phyloP scores from a whole-genome alignment of 2,329 filamentous ascomycete species.

The Fusarium sp. region DNA sequence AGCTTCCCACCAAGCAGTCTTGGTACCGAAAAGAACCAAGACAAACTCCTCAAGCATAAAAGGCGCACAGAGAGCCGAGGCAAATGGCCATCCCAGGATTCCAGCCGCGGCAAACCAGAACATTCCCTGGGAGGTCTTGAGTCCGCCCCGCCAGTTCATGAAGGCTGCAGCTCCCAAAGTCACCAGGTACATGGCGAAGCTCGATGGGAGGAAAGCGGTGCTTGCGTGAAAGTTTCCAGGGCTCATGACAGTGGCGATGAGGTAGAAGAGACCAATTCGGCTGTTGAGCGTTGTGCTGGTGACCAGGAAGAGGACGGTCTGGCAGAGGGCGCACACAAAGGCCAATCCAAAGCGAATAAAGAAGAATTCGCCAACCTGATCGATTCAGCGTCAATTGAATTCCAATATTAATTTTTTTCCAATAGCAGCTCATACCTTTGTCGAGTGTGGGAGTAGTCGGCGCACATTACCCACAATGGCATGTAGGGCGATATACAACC shows the following conservation, averaged over 20 bases:
- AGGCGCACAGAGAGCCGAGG: conserved; percentile 82
- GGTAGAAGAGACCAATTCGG: conserved; percentile 85
- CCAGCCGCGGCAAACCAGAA: conserved; percentile 91
- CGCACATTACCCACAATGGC: conserved; percentile 76
- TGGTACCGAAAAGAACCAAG: conserved; percentile 64
- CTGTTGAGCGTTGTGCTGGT: conserved; percentile 83
- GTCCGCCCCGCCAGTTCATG: conserved; percentile 86
- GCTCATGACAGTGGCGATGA: conserved; percentile 80
- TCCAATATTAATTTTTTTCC: not conserved
- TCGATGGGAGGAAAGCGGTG: conserved; percentile 88
- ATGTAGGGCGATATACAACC: conserved; percentile 89
- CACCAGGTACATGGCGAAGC: conserved; percentile 94
- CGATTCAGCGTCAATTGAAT: conserved; percentile 10
- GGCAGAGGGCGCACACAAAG: conserved; percentile 80
- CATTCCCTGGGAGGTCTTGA: conserved; percentile 85
- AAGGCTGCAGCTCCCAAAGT: conserved; percentile 90
- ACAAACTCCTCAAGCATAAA: conserved; percentile 84
- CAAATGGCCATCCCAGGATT: conserved; percentile 94
- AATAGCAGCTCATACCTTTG: conserved; percentile 58
- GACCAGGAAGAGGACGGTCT: conserved; percentile 83
- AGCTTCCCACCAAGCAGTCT: conserved; percentile 69
- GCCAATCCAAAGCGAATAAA: conserved; percentile 82
- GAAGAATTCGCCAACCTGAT: conserved; percentile 81
- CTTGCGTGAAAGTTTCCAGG: conserved; percentile 96
- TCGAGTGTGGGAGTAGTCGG: conserved; percentile 70